These are phyloP conservation scores for Sorghum bicolor DNA, from an alignment of 176 grass and related monocot species.

Conservation along the genomic window Sorghum_bicolor_NCBIv3 NC_012874.2:3620501-3621000, in stretches of 20 bases:
- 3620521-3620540: not conserved
- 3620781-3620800: constrained; percentile 93
- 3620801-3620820: constrained; percentile 43
- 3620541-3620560: constrained; percentile 24
- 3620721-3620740: constrained; percentile 21
- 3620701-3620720: constrained; percentile 40
- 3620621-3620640: not conserved
- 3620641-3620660: constrained; percentile 4
- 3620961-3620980: constrained; percentile 7
- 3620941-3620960: constrained; percentile 16
- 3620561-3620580: not conserved
- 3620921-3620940: too few relatives aligned
- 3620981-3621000: too few relatives aligned
- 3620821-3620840: constrained; percentile 30
- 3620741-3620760: constrained; percentile 20
- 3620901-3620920: constrained; percentile 25
- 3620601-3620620: constrained; percentile 38
- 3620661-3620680: not conserved
- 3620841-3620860: not conserved
- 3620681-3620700: too few relatives aligned
- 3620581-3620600: constrained; percentile 29
- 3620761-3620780: constrained; percentile 36
- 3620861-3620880: not conserved
- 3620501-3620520: constrained; percentile 30
- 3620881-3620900: not conserved